Evolutionary conservation across 345 rosid genomes (phyloP).

Genomic region (Eucalyptus dawsonii): DNA sequence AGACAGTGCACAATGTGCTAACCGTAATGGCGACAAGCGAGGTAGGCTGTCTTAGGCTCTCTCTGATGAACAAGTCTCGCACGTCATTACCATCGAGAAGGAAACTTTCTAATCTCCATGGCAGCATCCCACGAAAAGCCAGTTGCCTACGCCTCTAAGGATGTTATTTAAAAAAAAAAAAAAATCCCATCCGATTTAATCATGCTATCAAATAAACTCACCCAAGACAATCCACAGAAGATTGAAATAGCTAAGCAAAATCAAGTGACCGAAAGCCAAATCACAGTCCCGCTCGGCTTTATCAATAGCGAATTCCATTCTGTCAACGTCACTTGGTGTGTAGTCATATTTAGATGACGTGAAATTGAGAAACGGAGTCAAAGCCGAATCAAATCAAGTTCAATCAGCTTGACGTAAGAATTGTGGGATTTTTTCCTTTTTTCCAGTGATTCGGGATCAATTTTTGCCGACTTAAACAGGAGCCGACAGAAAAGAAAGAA

Average conservation of each 20-base stretch:
- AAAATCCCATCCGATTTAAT: background rate
- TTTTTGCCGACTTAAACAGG: no score
- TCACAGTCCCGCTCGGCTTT: background rate
- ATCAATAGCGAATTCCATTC: background rate
- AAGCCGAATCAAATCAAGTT: background rate
- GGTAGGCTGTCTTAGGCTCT: background rate
- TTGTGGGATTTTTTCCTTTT: background rate
- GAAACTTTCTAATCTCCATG: background rate
- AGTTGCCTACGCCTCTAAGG: background rate
- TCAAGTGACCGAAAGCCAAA: background rate
- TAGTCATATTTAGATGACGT: background rate
- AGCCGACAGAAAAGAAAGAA: no score
- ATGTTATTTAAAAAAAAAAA: background rate
- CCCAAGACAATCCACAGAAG: background rate
- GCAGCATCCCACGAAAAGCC: background rate
- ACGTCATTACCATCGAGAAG: background rate
- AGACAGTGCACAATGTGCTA: background rate
- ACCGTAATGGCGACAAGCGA: background rate
- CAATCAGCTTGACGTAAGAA: background rate
- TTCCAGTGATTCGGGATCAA: background rate
- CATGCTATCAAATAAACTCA: background rate
- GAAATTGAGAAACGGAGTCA: background rate
- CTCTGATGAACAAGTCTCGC: background rate
- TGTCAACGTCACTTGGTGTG: background rate
- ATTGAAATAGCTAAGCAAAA: background rate